phyloP scores from a whole-genome alignment of 2,329 filamentous ascomycete species.

The Colletotrichum sp. region DNA sequence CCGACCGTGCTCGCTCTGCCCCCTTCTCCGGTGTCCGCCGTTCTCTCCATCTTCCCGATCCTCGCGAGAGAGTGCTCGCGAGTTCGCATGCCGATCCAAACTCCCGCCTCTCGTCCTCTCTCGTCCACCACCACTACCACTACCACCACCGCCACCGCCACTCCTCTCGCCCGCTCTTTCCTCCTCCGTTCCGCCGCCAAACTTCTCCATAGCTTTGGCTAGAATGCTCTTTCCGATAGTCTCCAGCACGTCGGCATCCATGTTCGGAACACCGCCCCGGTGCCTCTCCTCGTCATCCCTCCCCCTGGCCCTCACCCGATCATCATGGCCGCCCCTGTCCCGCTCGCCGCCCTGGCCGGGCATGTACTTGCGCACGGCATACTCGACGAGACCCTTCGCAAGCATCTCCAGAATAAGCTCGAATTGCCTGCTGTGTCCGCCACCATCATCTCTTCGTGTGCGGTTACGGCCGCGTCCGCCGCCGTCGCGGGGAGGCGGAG shows the following conservation, averaged over 20 bases:
- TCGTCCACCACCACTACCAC: neutral
- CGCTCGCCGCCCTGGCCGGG: neutral
- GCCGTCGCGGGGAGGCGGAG: neutral
- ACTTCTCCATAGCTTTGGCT: constrained; percentile 6
- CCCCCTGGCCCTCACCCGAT: neutral
- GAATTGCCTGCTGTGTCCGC: neutral
- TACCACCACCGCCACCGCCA: neutral
- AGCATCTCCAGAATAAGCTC: constrained; percentile 11
- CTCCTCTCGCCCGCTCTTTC: neutral
- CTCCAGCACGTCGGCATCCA: constrained; percentile 16
- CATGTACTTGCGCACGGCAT: constrained; percentile 16
- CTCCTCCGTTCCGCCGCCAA: neutral
- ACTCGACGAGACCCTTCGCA: constrained; percentile 10
- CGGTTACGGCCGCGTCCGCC: neutral
- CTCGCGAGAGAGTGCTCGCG: neutral
- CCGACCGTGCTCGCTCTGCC: neutral
- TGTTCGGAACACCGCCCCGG: constrained; percentile 5
- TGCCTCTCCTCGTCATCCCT: neutral
- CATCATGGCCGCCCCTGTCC: neutral
- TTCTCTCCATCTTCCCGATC: neutral
- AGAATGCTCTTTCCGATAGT: constrained; percentile 11
- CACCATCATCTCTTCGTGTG: neutral
- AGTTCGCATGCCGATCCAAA: neutral
- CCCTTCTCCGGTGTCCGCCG: neutral
- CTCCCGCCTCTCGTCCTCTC: neutral